Base-by-base conservation (phyloP, 2,329 filamentous ascomycete species). In the Thelonectria blattea region DNA sequence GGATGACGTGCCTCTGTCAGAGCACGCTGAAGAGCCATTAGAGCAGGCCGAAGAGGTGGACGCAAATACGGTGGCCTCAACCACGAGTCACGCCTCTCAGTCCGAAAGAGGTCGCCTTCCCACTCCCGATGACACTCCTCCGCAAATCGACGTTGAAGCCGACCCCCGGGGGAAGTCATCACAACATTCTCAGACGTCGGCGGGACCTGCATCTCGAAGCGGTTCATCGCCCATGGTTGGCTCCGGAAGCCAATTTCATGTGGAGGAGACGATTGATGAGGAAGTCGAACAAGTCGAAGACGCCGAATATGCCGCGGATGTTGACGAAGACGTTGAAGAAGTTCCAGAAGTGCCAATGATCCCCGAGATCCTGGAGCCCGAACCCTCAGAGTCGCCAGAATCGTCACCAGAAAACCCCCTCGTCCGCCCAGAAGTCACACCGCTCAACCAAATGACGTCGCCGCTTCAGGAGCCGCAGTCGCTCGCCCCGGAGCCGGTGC, bases 71-170 rank as follows among this genome's bases (percentile, higher is more conserved):
- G 51, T 50, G 30, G 61, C 65, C 49, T 78, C 74, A 8, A 72
- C 73, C 61, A 70, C 59, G 62, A 74, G 66, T 64, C 65, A 61
- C 56, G 69, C 71, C 63, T 77, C 74, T 66, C 76, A 68, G 68
- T 77, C 74, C 62, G 78, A 76, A 42, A 74, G 76, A 24, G 79
- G 74, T 51, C 80, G 81, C 62, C 74, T 85, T 62, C 81, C 82
- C 61, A 85, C 83, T 42, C 83, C 83, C 54, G 83, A 85, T 63
- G 78, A 84, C 64, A 85, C 79, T 54, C 79, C 79, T 15, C 79
- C 80, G 1, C 77, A 79, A 20, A 58, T 68, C 15, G 70, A 72
- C 20, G 43, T 52, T 43, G 67, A 70, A 34, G 55, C 58, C 8
- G 64, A 65, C 15, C 65, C 65, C 37, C 50, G 53, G 2, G 66